Evolutionary conservation across 2,329 filamentous ascomycete genomes (phyloP).

Genomic region (Colletotrichum sansevieriae): DNA sequence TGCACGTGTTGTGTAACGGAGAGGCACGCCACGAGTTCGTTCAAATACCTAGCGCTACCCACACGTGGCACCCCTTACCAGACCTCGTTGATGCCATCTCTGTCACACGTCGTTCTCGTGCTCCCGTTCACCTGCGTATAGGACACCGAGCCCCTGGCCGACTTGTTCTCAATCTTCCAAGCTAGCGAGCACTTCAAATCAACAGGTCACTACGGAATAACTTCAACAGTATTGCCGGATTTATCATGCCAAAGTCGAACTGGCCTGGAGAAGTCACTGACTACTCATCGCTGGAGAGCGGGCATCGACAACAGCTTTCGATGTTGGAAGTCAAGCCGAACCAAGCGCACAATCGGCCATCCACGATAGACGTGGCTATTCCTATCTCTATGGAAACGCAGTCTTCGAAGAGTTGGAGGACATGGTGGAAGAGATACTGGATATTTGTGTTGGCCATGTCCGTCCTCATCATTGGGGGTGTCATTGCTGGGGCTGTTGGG

Average conservation of each 20-base stretch:
- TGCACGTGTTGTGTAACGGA: conserved; percentile 22
- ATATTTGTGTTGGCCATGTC: conserved; percentile 35
- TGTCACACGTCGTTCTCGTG: conserved; percentile 18
- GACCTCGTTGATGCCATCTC: neutral
- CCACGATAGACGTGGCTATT: conserved; percentile 27
- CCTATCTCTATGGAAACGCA: conserved; percentile 15
- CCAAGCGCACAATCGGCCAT: conserved; percentile 9
- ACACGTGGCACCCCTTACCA: conserved; percentile 16
- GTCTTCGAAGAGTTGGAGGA: neutral
- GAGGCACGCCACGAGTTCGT: conserved; percentile 11
- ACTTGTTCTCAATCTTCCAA: no score
- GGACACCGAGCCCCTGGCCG: no score
- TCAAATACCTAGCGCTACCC: conserved; percentile 13
- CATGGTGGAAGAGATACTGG: conserved; percentile 35
- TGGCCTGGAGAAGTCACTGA: conserved; percentile 8
- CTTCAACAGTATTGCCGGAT: no score
- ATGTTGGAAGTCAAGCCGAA: conserved; percentile 8
- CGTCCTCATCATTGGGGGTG: conserved; percentile 27
- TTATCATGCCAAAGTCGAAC: neutral
- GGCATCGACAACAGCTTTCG: neutral
- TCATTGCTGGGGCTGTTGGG: conserved; percentile 34
- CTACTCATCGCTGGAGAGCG: conserved; percentile 4
- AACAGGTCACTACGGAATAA: no score
- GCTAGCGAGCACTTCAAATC: no score
- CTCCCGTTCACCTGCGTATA: neutral